Conservation (phyloP, 2,329 filamentous ascomycete species). For the Didymella pinodella region DNA sequence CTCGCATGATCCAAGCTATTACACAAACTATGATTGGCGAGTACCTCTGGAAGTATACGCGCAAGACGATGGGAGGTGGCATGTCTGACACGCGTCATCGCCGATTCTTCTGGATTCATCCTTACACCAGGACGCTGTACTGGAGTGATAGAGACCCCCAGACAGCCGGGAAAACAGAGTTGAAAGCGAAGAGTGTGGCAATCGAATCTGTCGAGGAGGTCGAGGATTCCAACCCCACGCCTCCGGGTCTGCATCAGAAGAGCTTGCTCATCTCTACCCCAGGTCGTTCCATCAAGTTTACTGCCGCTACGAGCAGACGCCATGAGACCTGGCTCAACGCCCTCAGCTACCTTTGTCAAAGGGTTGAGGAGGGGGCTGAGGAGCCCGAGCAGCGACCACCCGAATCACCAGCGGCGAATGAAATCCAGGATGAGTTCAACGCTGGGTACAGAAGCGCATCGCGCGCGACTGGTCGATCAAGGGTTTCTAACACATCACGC, state of each 20-base stretch:
- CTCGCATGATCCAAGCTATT: conserved; percentile 98
- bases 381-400: conserved; percentile 60
- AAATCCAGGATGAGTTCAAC: conserved; percentile 78
- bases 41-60: conserved; percentile 98
- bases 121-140: conserved; percentile 94
- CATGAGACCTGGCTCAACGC: conserved; percentile 99
- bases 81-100: conserved; percentile 90
- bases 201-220: conserved; percentile 94
- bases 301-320: conserved; percentile 88
- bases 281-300: conserved; percentile 90
- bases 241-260: conserved; percentile 92
- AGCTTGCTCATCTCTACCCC: conserved; percentile 90
- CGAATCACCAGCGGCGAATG: conserved; percentile 63
- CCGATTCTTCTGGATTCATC: conserved; percentile 99
- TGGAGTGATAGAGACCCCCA: conserved; percentile 94
- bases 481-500: conserved; percentile 77
- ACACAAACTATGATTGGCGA: conserved; percentile 99
- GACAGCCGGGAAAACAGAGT: conserved; percentile 75
- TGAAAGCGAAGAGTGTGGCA: conserved; percentile 85
- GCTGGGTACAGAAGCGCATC: conserved; percentile 63
- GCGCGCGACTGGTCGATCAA: conserved; percentile 60
- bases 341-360: conserved; percentile 86
- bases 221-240: conserved; percentile 92
- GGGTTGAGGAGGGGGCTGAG: conserved; percentile 62
- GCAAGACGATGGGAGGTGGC: conserved; percentile 87